phyloP scores from a whole-genome alignment of 768 basidiomycete genomes.

The Mycena venus region DNA sequence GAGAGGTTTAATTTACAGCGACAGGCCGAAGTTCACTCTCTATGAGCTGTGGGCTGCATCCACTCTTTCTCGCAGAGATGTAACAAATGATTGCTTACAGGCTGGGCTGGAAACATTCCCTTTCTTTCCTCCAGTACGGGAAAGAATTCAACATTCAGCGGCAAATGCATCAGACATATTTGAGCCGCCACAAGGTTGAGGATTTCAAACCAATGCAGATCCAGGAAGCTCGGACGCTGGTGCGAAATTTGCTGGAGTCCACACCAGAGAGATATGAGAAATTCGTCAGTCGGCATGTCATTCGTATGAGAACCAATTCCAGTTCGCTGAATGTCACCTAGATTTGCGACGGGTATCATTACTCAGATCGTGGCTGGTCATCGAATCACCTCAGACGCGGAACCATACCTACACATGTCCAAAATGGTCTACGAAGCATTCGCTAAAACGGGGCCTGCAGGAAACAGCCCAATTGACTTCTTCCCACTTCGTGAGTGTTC shows the following conservation, averaged over 20 bases:
- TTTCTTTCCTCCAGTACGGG: too few relatives aligned
- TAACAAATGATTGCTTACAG: too few relatives aligned
- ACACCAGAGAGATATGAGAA: not conserved
- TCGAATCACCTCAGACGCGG: constrained; percentile 44
- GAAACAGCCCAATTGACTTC: constrained; percentile 35
- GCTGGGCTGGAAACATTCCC: too few relatives aligned
- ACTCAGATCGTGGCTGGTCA: constrained; percentile 49
- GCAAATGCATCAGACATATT: too few relatives aligned
- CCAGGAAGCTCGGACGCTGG: constrained; percentile 43
- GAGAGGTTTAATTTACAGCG: too few relatives aligned
- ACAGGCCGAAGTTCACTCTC: too few relatives aligned
- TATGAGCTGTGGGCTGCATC: too few relatives aligned
- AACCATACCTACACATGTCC: constrained; percentile 51
- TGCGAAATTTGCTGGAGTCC: not conserved
- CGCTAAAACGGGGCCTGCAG: too few relatives aligned
- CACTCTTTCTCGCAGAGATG: too few relatives aligned
- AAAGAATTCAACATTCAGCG: too few relatives aligned
- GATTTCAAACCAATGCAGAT: constrained; percentile 40
- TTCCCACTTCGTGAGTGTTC: constrained; percentile 19
- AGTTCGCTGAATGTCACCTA: not conserved
- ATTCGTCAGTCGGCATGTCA: not conserved
- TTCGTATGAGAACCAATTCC: not conserved
- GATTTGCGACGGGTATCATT: constrained; percentile 35
- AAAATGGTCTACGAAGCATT: too few relatives aligned
- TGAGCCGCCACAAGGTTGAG: too few relatives aligned